Percentiles rank a stretch among this genome's conserved stretches.
phyloP scores from a whole-genome alignment of 2,329 filamentous ascomycete species.

The Penicillium italicum region DNA sequence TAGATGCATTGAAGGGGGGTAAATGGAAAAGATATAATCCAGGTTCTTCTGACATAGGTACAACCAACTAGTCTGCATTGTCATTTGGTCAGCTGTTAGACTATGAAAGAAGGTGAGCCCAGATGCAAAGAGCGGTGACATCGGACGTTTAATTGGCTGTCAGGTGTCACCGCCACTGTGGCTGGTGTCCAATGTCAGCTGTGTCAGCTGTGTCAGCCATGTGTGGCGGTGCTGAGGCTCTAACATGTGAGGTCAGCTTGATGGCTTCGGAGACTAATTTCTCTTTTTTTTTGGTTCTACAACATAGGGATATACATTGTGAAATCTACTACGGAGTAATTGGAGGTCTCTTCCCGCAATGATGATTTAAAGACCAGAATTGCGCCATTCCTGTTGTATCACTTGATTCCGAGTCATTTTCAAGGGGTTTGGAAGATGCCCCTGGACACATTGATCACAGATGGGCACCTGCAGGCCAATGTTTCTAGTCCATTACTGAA shows the following conservation, averaged over 20 bases:
- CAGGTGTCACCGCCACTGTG: constrained; percentile 32
- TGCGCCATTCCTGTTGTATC: constrained; percentile 1
- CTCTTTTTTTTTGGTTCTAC: neutral
- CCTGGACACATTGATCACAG: constrained; percentile 2
- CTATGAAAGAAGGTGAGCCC: neutral
- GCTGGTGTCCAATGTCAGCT: constrained; percentile 16
- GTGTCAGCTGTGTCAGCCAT: neutral
- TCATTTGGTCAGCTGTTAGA: neutral
- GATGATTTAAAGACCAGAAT: neutral
- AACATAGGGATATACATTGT: neutral
- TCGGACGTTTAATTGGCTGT: constrained; percentile 24
- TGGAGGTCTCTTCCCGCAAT: neutral
- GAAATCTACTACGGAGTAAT: neutral
- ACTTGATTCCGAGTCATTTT: neutral
- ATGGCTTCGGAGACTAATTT: neutral
- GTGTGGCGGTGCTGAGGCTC: constrained; percentile 2
- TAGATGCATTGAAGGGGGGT: neutral
- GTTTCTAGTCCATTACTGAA: neutral
- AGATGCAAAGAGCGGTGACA: constrained; percentile 32
- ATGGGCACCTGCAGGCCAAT: constrained; percentile 6
- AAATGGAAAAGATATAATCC: neutral
- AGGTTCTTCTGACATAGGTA: neutral
- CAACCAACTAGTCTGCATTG: neutral
- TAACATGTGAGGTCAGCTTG: neutral
- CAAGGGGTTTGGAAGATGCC: neutral